Base-by-base conservation (phyloP, 805 yeast genomes). In the Starmerella sirachaensis region DNA sequence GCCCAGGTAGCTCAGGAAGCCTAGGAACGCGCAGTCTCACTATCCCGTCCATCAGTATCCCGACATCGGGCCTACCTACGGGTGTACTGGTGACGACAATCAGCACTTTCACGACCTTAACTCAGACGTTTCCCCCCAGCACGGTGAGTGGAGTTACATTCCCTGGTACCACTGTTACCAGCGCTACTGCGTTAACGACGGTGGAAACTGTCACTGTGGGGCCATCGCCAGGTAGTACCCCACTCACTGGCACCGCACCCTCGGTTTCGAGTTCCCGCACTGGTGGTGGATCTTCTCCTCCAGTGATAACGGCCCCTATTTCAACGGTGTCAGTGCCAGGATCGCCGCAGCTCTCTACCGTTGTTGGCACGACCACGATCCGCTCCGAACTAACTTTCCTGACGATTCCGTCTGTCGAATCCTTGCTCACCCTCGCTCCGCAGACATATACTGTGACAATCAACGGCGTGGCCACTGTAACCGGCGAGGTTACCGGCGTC, bases 401-500 rank as follows among this genome's bases (percentile, higher is more conserved):
- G 29, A 40, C 39, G 24, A 19, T 18, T 24, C 44, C 41, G 19
- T 38, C 43, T 28, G 40, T 40, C 26, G 23, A 20, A 40, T 47
- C 38, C 22, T 19, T 38, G 18, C 39, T 34, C 33, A 50, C 42
- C 10, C 42, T 14, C 29, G 42, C 36, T 14, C 40, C 43, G 11
- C 22, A 29, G 22, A 40, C 42, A 10, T 31, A 36, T 28, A 37
- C 37, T 3, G 37, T 38, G 16, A 45, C 46, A 11, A 20, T 43
- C 31, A 38, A 33, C 32, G 44, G 45, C 18, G 29, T 27, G 11
- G 36, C 41, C 1, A 35, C 39, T 2, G 47, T 35, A 6, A 43
- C 47, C 11, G 46, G 47, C 3, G 34, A 28, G 13, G 37, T 41
- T n/a, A 37, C 39, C 5, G 37, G 42, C 6, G 45, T 37, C n/a